phyloP scores from a whole-genome alignment of 306 rosid genomes.

The Dryas alaskensis region DNA sequence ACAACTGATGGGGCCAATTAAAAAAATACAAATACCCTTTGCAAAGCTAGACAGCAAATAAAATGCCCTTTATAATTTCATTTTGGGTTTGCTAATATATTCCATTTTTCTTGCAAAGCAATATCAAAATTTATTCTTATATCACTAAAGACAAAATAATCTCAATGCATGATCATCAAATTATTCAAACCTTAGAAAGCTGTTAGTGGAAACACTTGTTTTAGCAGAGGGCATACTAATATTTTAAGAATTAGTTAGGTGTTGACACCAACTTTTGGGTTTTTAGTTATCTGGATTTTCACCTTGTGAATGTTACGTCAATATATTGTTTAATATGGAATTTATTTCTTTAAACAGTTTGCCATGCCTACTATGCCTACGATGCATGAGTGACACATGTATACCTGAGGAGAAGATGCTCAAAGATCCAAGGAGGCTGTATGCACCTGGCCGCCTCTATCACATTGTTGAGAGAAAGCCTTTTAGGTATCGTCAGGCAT shows the following conservation, averaged over 20 bases:
- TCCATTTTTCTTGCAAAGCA: neutral
- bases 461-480: constrained; percentile 94
- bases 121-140: neutral
- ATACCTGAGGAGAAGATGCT: constrained; percentile 76
- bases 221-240: too few species aligned
- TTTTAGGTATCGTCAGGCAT: constrained; percentile 52
- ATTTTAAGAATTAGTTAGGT: neutral
- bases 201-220: constrained; percentile 3
- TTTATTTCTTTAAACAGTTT: constrained; percentile 50
- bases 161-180: neutral
- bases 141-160: neutral
- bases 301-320: neutral
- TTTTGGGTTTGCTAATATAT: neutral
- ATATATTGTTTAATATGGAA: constrained; percentile 10
- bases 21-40: neutral
- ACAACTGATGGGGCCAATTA: neutral
- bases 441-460: constrained; percentile 93
- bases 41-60: neutral
- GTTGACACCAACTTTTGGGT: neutral
- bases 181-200: neutral
- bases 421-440: constrained; percentile 94
- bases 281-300: neutral
- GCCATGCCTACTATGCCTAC: constrained; percentile 79
- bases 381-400: constrained; percentile 89
- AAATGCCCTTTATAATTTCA: neutral